Evolutionary conservation across 2,329 filamentous ascomycete species (phyloP).

Genomic region (Epichloe baconii): DNA sequence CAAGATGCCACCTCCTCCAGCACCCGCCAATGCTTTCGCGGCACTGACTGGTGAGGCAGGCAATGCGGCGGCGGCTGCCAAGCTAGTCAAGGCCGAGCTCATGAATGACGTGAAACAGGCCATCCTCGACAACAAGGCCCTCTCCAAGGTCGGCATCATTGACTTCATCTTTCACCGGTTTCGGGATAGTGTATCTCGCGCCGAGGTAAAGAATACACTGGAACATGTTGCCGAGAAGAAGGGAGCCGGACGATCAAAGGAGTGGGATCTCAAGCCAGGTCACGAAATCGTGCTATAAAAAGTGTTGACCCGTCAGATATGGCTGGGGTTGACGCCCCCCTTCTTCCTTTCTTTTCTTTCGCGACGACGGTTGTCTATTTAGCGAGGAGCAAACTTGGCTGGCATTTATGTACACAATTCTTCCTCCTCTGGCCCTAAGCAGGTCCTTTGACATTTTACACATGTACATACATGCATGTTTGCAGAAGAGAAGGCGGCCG

Average conservation of each 20-base stretch:
- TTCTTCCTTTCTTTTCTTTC: neutral
- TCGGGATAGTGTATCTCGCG: slow-evolving; percentile 22
- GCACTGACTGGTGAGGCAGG: slow-evolving; percentile 14
- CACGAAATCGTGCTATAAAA: slow-evolving; percentile 21
- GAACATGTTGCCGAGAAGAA: slow-evolving; percentile 28
- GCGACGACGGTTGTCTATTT: neutral
- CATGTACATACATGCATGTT: neutral
- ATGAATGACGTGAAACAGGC: slow-evolving; percentile 28
- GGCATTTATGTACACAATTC: neutral
- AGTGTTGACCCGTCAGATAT: neutral
- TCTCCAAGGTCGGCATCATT: slow-evolving; percentile 28
- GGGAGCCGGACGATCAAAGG: slow-evolving; percentile 22
- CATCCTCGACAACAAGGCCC: slow-evolving; percentile 25
- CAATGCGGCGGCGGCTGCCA: slow-evolving; percentile 10
- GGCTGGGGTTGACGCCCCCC: neutral
- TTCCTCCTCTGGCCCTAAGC: neutral
- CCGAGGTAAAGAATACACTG: slow-evolving; percentile 29
- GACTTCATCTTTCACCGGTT: slow-evolving; percentile 28
- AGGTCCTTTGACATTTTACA: neutral
- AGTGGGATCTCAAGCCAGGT: slow-evolving; percentile 27
- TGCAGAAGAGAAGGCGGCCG: neutral
- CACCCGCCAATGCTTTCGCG: slow-evolving; percentile 24
- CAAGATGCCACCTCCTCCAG: slow-evolving; percentile 22
- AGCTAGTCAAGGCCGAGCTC: slow-evolving; percentile 25
- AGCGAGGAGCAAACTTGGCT: slow-evolving; percentile 6